Base-by-base conservation (phyloP, 2,329 filamentous ascomycete genomes). In the Neonectria ditissima region DNA sequence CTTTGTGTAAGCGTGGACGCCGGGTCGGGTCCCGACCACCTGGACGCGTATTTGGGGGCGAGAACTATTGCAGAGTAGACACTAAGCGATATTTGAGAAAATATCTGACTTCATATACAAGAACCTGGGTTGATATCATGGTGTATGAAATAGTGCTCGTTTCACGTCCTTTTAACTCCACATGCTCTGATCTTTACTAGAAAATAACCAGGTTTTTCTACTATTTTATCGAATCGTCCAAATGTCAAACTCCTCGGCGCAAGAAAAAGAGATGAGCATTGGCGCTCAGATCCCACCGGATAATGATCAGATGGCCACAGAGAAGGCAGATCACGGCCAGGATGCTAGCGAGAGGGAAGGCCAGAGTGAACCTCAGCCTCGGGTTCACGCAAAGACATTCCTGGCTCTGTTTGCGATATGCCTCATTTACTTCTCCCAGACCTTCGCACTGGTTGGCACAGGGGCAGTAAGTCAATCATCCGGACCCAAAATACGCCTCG, bases 361-460 rank as follows among this genome's bases (percentile, higher is more conserved):
- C 3, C 56, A 43, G 26, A 47, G n/a, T n/a, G 52, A 57, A 22
- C 47, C 55, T n/a, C 47, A 55, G 10, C 54, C 55, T 9, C 37
- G 14, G 8, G 41, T 65, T 34, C 62, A 67, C 28, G 24, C 44
- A 18, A 62, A 50, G 32, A 67, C 65, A 5, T 60, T 62, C 8
- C 22, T 65, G 30, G 65, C 65, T 11, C 24, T 67, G 24, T 57
- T 67, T 26, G 62, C 65, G 3, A 58, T 65, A 8, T 67, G 65
- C 20, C 52, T 67, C 10, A 63, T 65, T 2, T 67, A 67, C 59
- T 67, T 67, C 37, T 52, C 65, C 10, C 58, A 65, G 30, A 67
- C 62, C 13, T 67, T 59, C 51, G 53, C 55, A 2, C 51, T 67
- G n/a, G 62, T 67, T 28, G 65, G 65, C 2, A 63, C 65, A 18